Base-by-base conservation (phyloP, 148 eudicot genomes). In the Cornus controversa region DNA sequence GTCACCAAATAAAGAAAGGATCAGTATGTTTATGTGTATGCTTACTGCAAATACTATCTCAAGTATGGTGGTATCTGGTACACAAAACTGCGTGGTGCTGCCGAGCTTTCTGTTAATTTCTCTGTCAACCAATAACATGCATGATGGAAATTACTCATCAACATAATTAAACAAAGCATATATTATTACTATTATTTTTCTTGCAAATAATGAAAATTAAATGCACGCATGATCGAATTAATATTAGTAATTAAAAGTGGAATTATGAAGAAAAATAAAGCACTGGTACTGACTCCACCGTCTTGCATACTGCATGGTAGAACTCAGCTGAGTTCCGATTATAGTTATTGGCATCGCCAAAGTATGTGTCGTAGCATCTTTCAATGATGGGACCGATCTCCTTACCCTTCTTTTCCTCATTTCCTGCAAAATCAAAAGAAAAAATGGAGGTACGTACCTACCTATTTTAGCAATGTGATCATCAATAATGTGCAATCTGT, bases 31-130 rank as follows among this genome's bases (percentile, higher is more conserved):
- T 11, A 50, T 50, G 18, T 20, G 11, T 3, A 29, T 13, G 67
- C 90, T 82, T 86, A 92, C 97, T 0, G 80, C 16, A 47, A 70
- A 92, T 77, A 87, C 92, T 67, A 58, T 6, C 14, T 47, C 4
- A 31, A 94, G 91, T 31, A 84, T 80, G 25, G 69, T 79, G 10
- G 77, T 81, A 24, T 70, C 77, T 25, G 98, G 94, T 69, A 94
- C 86, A 10, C 82, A 81, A 63, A 94, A 87, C 72, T 90, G 94
- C n/a, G 97, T 94, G 84, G 88, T 81, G 65, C 94, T 81, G 65
- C 94, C 94, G 11, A 82, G 28, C 67, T 15, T 84, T 68, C 53
- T 82, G 80, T 94, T 94, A 27, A 94, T 83, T 69, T 86, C 88
- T 77, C 97, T 94, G 86, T 66, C 29, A 76, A n/a, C n/a, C n/a